phyloP scores from a whole-genome alignment of 805 yeast genomes.

The Sugiyamaella americana region DNA sequence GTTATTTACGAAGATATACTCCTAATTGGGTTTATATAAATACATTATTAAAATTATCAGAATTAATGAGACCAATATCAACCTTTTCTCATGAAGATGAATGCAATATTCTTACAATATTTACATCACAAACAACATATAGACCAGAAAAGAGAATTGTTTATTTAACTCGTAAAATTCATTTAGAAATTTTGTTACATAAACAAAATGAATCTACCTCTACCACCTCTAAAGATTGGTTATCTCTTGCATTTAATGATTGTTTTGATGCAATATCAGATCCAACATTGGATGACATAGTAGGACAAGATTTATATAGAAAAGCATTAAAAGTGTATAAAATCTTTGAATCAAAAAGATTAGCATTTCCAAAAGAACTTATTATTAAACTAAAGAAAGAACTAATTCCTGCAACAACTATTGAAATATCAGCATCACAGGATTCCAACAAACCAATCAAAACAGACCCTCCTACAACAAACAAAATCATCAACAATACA shows the following conservation, averaged over 20 bases:
- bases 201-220: background rate
- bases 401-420: background rate
- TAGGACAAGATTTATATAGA: constrained; percentile 22
- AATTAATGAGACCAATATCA: constrained; percentile 4
- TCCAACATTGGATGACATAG: constrained; percentile 16
- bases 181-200: constrained; percentile 16
- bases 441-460: background rate
- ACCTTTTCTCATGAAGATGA: constrained; percentile 15
- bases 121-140: constrained; percentile 18
- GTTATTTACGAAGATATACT: constrained; percentile 12
- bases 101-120: constrained; percentile 21
- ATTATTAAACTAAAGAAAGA: background rate
- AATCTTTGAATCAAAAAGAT: background rate
- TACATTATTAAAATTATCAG: constrained; percentile 19
- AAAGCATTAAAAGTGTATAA: constrained; percentile 17
- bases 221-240: constrained; percentile 22
- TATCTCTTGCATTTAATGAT: constrained; percentile 17
- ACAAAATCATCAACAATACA: background rate
- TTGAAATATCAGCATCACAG: background rate
- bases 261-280: constrained; percentile 24
- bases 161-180: constrained; percentile 22
- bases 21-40: constrained; percentile 24
- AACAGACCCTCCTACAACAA: background rate
- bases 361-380: background rate
- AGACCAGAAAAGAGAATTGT: constrained; percentile 19